Evolutionary conservation across 2,329 filamentous ascomycete genomes (phyloP).

Genomic region (Thielaviopsis musarum): DNA sequence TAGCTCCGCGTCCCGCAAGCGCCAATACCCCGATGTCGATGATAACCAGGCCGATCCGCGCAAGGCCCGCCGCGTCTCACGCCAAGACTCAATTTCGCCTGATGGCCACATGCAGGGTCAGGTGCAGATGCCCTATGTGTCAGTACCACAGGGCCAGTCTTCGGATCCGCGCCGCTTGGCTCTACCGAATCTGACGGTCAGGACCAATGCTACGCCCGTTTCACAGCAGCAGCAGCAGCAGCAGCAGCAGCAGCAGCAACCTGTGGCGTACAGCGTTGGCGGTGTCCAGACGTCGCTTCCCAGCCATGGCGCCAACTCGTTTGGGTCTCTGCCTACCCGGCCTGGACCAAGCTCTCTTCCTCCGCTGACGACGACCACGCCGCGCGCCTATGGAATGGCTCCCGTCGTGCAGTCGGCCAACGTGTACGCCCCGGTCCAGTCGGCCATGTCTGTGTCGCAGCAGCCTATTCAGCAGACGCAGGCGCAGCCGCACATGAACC

Average conservation of each 20-base stretch:
- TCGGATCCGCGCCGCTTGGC: conserved; percentile 2
- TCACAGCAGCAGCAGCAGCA: too few species aligned
- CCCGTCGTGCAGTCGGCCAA: too few species aligned
- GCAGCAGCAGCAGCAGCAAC: neutral
- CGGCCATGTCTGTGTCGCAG: too few species aligned
- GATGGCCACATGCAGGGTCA: neutral
- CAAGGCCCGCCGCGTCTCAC: conserved; percentile 2
- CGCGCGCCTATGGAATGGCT: too few species aligned
- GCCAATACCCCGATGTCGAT: conserved; percentile 13
- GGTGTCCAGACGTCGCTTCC: too few species aligned
- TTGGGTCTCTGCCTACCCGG: too few species aligned
- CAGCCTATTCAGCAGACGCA: neutral
- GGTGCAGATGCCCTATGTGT: neutral
- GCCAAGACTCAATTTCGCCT: neutral
- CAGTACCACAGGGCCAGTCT: neutral
- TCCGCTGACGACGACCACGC: too few species aligned
- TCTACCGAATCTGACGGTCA: conserved; percentile 8
- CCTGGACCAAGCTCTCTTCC: too few species aligned
- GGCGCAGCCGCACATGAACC: neutral
- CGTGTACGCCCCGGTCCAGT: too few species aligned
- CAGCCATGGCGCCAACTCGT: too few species aligned
- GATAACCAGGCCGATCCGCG: neutral
- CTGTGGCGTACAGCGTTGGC: neutral
- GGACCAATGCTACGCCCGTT: neutral
- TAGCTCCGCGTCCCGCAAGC: conserved; percentile 13